Evolutionary conservation across 176 grass and related monocot genomes (phyloP), one percentile per base, ranked within the genome.

Genomic region (Musa acuminata): DNA sequence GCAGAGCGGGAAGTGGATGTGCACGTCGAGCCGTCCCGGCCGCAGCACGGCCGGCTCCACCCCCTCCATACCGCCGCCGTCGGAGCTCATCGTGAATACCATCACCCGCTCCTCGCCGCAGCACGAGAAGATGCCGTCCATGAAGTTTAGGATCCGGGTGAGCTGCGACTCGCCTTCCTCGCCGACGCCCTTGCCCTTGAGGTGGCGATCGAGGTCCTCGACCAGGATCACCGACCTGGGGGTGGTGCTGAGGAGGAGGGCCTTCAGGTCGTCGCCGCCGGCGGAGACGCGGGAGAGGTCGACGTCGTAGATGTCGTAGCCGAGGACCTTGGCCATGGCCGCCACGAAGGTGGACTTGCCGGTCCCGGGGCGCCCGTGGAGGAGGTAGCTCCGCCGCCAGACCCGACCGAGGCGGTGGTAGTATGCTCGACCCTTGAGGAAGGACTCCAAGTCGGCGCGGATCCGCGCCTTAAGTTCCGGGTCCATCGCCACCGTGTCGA

Each of bases 351-450:
- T 89, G 72, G 96, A 91, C 72, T 99, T 99, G 43, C 96, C 90
- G 2, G 96, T 95, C 52, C 96, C 96, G 5, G 86, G 79, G 0
- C 82, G 67, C 0, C 96, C 96, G 79, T 91, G 86, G 62, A 99
- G 91, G 24, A 99, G 91, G 78, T 99, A 99, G 84, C 96, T 99
- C 69, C 96, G 87, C 14, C 96, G 96, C 96, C 96, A 99, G 0
- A 91, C 91, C 73, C 96, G 86, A 49, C 96, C 91, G 1, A 99
- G 86, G 3, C 83, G 88, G 80, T 95, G 91, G 75, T 95, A 99
- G 82, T 95, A 99, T 0, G 79, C 76, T 27, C 84, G 86, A 76
- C 91, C 96, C 64, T 95, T 90, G 74, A 99, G 79, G 76, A 99
- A 99, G 48, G 25, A 75, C 80, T 95, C 96, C 5, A 99, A 74